A percentile compares a stretch with the other conserved stretches of the same genome.
phyloP scores from a whole-genome alignment of 1,284 basidiomycete species.

The Trametes polyzona region DNA sequence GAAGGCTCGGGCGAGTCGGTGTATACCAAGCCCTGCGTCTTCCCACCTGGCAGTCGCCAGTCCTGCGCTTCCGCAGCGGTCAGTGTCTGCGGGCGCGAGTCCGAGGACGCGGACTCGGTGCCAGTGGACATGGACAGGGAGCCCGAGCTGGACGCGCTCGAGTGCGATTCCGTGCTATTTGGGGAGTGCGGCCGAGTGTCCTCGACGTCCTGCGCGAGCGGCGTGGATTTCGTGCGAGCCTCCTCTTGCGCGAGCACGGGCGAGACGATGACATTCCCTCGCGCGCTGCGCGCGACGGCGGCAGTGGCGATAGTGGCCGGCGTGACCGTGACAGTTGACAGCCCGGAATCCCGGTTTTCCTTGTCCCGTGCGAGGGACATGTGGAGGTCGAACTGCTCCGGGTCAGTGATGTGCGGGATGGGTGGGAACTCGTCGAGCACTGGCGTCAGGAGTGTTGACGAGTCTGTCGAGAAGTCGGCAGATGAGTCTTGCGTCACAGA shows the following conservation, averaged over 20 bases:
- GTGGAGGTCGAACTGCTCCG: conserved; percentile 23
- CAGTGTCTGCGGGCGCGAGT: conserved; percentile 29
- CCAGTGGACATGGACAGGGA: conserved; percentile 23
- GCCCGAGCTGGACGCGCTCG: conserved; percentile 29
- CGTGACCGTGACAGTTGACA: conserved; percentile 40
- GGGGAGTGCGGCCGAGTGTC: conserved; percentile 32
- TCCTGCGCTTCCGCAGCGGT: conserved; percentile 23
- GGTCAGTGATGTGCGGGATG: conserved; percentile 16
- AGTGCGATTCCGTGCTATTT: conserved; percentile 34
- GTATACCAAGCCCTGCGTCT: conserved; percentile 25
- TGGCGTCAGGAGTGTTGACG: conserved; percentile 21
- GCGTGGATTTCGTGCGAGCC: conserved; percentile 11
- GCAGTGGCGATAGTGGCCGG: conserved; percentile 38
- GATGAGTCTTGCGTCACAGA: conserved; percentile 13
- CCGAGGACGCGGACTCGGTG: conserved; percentile 27
- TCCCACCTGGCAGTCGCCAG: conserved; percentile 21
- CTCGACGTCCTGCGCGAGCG: conserved; percentile 14
- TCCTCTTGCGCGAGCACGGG: conserved; percentile 23
- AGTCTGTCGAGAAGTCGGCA: conserved; percentile 21
- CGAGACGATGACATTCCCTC: conserved; percentile 34
- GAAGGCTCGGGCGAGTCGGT: conserved; percentile 35
- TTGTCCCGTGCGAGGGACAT: conserved; percentile 31
- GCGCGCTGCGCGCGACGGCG: conserved; percentile 33
- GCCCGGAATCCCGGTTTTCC: conserved; percentile 38
- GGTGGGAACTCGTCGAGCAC: conserved; percentile 27